Base-by-base conservation (phyloP, 1,284 basidiomycete species). In the Ceratobasidium sp. region DNA sequence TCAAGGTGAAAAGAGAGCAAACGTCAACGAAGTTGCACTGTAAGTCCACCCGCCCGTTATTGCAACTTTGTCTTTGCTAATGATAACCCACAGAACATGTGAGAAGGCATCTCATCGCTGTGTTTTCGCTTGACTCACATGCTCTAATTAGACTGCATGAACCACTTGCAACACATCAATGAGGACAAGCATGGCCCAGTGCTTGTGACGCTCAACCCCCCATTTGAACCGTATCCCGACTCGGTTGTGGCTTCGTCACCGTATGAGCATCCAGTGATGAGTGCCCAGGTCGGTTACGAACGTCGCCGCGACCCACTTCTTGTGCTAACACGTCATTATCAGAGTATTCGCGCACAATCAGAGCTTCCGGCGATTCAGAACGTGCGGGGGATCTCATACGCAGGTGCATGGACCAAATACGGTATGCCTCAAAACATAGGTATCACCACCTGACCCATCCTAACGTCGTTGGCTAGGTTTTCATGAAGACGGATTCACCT, bases 401-500 rank as follows among this genome's bases (percentile, higher is more conserved):
- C 89, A 1, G 92, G 93, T n/a, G 94, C 93, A 6, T 95, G 92
- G 86, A 87, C 90, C 57, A 88, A 89, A 72, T 94, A 93, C 78
- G 93, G 82, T 7, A 31, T 22, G 67, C 11, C 0, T n/a, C 17
- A 17, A 14, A n/a, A 22, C 36, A 33, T 53, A 63, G n/a, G n/a
- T n/a, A 41, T 19, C 27, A 8, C 19, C 45, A 24, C 29, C n/a
- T 24, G 27, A 29, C 36, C 11, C 36, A 41, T 41, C 11, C 17
- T 9, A 15, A 51, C 53, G 80, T 1, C 29, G 45, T 2, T 27
- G 24, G 17, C 5, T n/a, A 60, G 73, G 89, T 33, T 92, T 93
- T 84, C 93, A 95, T 82, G 92, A 94, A 82, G 93, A 95, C 79
- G 93, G 92, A 2, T 94, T 94, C 82, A 87, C 91, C 0, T 89